Evolutionary conservation across 169 alveolate species (phyloP), one percentile per base, ranked within the genome.

Genomic region (Plasmodium malariae): DNA sequence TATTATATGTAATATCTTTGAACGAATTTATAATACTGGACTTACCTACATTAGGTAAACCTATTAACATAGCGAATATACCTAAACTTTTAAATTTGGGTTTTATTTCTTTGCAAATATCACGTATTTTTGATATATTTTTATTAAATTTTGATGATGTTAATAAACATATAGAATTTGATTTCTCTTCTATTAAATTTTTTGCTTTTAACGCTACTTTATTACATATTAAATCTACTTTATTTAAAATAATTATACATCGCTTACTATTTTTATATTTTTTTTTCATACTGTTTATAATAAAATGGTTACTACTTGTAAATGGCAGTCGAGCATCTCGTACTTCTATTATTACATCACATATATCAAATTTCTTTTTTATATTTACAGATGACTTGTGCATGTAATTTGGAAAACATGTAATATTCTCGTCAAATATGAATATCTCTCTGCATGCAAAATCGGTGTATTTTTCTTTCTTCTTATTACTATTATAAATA

Each of bases 41-140:
- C 91, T 99, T 99, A 11, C 99, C 99, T 17, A 99, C 99, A 92
- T 99, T 99, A 28, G 99, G 99, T 92, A 96, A 98, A 45, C 99
- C 99, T 9, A 98, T 98, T 34, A 83, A 26, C 43, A 83, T 51
- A 70, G 85, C 48, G 67, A 83, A 83, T 2, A 83, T 21, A 21
- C 91, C 91, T 9, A 83, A 71, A 34, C 85, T 68, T 45, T 70
- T 83, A 83, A 83, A 83, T 83, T 83, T 68, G 4, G 91, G 91
- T 43, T 83, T 83, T 32, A 83, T 83, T 26, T 83, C 85, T 83
- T 59, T 83, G 49, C 91, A 83, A 43, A 83, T 37, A 40, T 83
- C 91, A 43, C 91, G 45, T 49, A 83, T 83, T 83, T 83, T 83
- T 7, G 85, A 67, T n/a, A 83, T 83, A 36, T 59, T 67, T 34